Conservation (phyloP, 2,329 filamentous ascomycete genomes). For the Bipolaris victoriae region DNA sequence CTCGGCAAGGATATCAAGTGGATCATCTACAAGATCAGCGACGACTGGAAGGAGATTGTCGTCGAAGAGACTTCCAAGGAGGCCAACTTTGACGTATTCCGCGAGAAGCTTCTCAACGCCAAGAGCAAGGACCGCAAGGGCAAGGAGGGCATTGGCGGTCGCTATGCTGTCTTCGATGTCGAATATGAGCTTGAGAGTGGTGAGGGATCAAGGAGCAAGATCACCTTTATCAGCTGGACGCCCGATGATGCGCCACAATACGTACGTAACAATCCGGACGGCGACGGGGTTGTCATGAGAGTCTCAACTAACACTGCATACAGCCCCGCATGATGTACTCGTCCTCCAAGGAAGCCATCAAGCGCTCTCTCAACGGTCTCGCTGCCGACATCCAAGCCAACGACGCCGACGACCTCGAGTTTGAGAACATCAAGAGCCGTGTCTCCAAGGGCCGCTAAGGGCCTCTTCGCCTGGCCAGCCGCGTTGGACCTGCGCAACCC, state of each 20-base stretch:
- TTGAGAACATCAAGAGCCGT: slow-evolving; percentile 67
- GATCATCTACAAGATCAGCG: slow-evolving; percentile 87
- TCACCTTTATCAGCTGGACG: slow-evolving; percentile 52
- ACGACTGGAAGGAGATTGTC: slow-evolving; percentile 81
- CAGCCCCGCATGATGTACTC: slow-evolving; percentile 91
- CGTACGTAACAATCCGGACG: slow-evolving; percentile 57
- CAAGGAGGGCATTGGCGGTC: slow-evolving; percentile 65
- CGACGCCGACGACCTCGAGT: slow-evolving; percentile 82
- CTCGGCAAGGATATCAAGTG: slow-evolving; percentile 78
- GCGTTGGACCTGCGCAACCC: slow-evolving; percentile 28
- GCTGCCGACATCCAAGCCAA: slow-evolving; percentile 82
- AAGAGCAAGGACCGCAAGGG: slow-evolving; percentile 73
- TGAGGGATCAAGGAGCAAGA: slow-evolving; percentile 69
- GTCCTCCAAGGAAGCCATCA: slow-evolving; percentile 85
- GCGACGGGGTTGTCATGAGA: background rate
- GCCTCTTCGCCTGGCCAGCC: slow-evolving; percentile 5
- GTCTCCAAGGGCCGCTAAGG: slow-evolving; percentile 59
- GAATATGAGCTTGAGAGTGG: slow-evolving; percentile 74
- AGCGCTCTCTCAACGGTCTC: slow-evolving; percentile 77
- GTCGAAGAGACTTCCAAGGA: slow-evolving; percentile 74
- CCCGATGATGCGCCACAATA: slow-evolving; percentile 74
- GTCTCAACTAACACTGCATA: slow-evolving; percentile 21
- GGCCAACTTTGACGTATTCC: slow-evolving; percentile 74
- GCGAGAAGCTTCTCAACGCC: slow-evolving; percentile 75
- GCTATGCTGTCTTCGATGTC: slow-evolving; percentile 87